Evolutionary conservation across 768 basidiomycete species (phyloP).

Genomic region (Glaciozyma antarctica): DNA sequence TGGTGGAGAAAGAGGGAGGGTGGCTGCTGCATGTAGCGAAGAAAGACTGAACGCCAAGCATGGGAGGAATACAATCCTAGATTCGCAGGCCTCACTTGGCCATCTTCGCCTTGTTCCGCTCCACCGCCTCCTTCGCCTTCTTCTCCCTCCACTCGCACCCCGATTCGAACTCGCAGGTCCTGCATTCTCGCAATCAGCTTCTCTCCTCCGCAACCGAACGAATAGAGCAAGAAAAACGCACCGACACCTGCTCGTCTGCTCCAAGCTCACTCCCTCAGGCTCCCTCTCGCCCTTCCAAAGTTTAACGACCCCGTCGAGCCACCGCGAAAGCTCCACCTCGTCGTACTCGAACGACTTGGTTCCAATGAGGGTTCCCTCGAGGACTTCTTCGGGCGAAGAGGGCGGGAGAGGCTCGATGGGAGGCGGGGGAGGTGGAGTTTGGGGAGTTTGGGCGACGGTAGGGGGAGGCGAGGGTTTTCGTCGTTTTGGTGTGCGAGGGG

Average conservation of each 20-base stretch:
- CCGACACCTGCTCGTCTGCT: constrained; percentile 43
- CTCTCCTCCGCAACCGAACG: neutral
- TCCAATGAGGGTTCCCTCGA: constrained; percentile 51
- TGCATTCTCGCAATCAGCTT: constrained; percentile 32
- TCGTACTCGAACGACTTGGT: constrained; percentile 54
- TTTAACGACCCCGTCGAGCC: constrained; percentile 50
- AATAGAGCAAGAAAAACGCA: constrained; percentile 49
- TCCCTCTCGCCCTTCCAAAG: constrained; percentile 69
- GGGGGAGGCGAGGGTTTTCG: neutral
- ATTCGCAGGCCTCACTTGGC: neutral
- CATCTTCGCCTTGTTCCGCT: neutral
- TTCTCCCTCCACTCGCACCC: constrained; percentile 69
- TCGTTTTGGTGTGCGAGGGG: neutral
- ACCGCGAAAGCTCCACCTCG: constrained; percentile 47
- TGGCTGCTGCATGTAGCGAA: no score
- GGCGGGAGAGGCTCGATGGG: neutral
- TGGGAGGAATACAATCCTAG: no score
- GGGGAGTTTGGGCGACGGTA: neutral
- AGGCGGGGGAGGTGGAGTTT: neutral
- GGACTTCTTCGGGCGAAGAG: neutral
- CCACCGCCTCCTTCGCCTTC: constrained; percentile 44
- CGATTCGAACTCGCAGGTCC: constrained; percentile 61
- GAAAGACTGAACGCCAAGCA: no score
- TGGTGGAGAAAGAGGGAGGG: no score
- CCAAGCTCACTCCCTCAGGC: constrained; percentile 59